Conservation (phyloP, 805 yeast genomes). For the Candida nonsorbophila region DNA sequence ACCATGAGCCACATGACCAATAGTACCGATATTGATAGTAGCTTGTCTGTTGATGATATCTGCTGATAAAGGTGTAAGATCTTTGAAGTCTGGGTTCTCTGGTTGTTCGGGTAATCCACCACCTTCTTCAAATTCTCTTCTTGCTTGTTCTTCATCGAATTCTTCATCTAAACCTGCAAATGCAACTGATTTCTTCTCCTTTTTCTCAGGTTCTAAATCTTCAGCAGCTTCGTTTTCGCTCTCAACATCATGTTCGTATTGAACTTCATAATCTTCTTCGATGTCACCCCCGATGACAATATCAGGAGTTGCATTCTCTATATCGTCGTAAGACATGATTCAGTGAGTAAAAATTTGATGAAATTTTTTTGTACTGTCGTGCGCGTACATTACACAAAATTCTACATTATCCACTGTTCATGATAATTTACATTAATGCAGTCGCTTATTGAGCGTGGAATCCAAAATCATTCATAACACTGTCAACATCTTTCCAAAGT, state of each 20-base stretch:
- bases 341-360: neutral
- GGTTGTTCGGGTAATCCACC: constrained; percentile 99
- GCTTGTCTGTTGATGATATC: constrained; percentile 99
- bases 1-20: constrained; percentile 96
- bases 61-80: constrained; percentile 82
- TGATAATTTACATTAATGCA: neutral
- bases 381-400: neutral
- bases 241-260: constrained; percentile 50
- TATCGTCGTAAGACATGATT: constrained; percentile 65
- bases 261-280: constrained; percentile 30
- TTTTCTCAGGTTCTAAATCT: constrained; percentile 36
- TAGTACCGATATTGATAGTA: constrained; percentile 96
- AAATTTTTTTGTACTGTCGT: neutral
- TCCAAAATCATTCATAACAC: constrained; percentile 89
- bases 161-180: constrained; percentile 70
- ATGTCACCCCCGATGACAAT: constrained; percentile 63
- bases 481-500: constrained; percentile 78
- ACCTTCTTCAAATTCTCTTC: constrained; percentile 91
- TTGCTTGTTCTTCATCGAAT: constrained; percentile 69
- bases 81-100: constrained; percentile 74
- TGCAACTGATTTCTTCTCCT: constrained; percentile 68
- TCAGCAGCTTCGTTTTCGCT: constrained; percentile 42
- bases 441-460: constrained; percentile 62
- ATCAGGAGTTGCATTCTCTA: constrained; percentile 81
- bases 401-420: neutral